Evolutionary conservation across 441 rosid genomes (phyloP), one percentile per base, ranked within the genome.

Genomic region (Theobroma grandiflorum): DNA sequence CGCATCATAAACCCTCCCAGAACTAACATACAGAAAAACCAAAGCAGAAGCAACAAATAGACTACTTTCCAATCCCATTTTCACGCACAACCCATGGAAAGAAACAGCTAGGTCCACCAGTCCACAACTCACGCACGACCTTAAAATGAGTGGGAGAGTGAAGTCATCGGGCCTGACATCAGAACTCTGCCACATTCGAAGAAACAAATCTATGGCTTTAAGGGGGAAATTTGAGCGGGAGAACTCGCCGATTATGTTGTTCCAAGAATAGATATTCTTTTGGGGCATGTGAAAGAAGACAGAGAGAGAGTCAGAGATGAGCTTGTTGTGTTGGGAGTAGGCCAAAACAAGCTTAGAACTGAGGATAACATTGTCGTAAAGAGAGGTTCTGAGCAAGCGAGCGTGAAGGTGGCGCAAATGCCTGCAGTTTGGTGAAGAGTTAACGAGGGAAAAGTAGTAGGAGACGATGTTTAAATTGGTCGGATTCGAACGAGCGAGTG

Each of bases 271-370:
- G 16, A 88, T 84, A 79, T 89, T 88, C 42, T 84, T 85, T 15
- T 42, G 8, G 3, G 91, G 94, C 92, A 91, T 91, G 85, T 92
- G 93, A 72, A 85, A 79, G 90, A 91, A 92, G 68, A 85, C 86
- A 9, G 81, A 70, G 10, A 92, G 87, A n/a, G 91, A 83, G 57
- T 88, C 47, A 26, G 93, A 86, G 45, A 49, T 8, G 75, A 90
- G 90, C 38, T 57, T 80, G 50, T 70, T 20, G 18, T 79, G 90
- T 8, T 82, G 84, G 9, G 94, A 91, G 79, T 91, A 92, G 76
- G 80, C 80, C 42, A 86, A 83, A 63, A 88, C 86, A 42, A 91
- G 94, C 74, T 87, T 89, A 8, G 94, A 85, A 74, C 83, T 85
- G 57, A 92, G 87, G 65, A 89, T 72, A 18, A 91, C 92, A 79